These are phyloP conservation scores for Calonectria hawksworthii DNA, from an alignment of 2,329 filamentous ascomycete species.

Conservation along the genomic window DNA sequence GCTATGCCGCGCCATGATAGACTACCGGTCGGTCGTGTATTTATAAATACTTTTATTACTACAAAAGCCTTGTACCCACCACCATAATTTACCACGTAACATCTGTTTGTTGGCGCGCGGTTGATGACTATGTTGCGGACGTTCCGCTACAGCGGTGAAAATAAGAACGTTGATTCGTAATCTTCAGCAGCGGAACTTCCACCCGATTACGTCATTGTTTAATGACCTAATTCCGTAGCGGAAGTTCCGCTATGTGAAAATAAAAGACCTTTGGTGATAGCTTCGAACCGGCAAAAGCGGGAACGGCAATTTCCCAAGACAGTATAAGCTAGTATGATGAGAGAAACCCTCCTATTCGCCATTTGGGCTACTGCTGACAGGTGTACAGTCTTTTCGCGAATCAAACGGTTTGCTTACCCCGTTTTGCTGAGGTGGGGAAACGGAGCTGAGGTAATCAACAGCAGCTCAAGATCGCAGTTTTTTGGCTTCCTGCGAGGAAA, in stretches of 20 bases:
- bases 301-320: background rate
- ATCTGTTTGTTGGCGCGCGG: background rate
- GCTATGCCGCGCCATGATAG: too few species aligned
- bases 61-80: too few species aligned
- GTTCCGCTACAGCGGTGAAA: background rate
- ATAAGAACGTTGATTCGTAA: background rate
- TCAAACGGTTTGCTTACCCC: background rate
- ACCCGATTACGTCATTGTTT: background rate
- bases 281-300: background rate
- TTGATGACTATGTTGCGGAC: background rate
- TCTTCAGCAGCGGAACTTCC: background rate
- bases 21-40: background rate
- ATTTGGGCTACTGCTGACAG: background rate
- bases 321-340: background rate
- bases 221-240: background rate
- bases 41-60: background rate
- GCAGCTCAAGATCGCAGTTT: background rate
- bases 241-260: background rate
- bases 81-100: too few species aligned
- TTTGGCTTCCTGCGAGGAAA: too few species aligned
- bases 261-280: background rate
- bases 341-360: too few species aligned
- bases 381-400: background rate
- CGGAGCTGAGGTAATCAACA: background rate
- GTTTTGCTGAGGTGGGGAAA: background rate